Percentiles rank a stretch among this genome's conserved stretches.
phyloP scores from a whole-genome alignment of 768 basidiomycete genomes.

The Kwoniella sp. region DNA sequence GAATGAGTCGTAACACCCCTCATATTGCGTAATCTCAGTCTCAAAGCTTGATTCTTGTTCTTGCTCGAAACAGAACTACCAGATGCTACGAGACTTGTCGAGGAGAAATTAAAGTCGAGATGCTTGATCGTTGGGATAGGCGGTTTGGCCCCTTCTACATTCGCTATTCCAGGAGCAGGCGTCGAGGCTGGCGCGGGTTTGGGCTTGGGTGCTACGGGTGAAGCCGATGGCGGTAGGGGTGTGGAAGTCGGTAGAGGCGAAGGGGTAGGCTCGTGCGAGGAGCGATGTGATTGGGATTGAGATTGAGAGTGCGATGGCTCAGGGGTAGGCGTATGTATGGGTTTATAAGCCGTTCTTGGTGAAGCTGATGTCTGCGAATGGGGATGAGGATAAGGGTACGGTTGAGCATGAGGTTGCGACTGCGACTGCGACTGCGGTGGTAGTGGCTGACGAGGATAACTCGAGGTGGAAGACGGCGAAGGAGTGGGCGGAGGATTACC shows the following conservation, averaged over 20 bases:
- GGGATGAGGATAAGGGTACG: not conserved
- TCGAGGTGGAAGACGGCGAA: not conserved
- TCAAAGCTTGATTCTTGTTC: slow-evolving; percentile 5
- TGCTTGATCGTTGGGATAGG: slow-evolving; percentile 42
- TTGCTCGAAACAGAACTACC: not conserved
- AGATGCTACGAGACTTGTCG: not conserved
- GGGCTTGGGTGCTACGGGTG: not conserved
- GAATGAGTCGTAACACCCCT: slow-evolving; percentile 49
- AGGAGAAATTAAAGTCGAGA: slow-evolving; percentile 43
- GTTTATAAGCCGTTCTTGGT: not conserved
- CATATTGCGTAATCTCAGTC: slow-evolving; percentile 46
- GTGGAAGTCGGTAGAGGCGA: slow-evolving; percentile 1
- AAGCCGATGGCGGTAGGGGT: not conserved
- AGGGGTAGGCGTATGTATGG: not conserved
- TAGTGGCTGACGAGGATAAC: slow-evolving; percentile 8
- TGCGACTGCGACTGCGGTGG: not conserved
- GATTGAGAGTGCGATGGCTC: not conserved
- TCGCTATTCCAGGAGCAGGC: not conserved
- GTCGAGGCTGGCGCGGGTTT: not conserved
- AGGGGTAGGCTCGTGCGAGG: not conserved
- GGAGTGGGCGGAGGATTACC: not conserved
- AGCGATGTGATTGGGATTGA: not conserved
- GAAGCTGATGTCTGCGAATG: not conserved
- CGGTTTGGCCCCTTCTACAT: slow-evolving; percentile 18
- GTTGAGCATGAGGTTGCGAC: slow-evolving; percentile 10